phyloP scores from a whole-genome alignment of 768 basidiomycete species.

The Candolleomyces efflorescens region DNA sequence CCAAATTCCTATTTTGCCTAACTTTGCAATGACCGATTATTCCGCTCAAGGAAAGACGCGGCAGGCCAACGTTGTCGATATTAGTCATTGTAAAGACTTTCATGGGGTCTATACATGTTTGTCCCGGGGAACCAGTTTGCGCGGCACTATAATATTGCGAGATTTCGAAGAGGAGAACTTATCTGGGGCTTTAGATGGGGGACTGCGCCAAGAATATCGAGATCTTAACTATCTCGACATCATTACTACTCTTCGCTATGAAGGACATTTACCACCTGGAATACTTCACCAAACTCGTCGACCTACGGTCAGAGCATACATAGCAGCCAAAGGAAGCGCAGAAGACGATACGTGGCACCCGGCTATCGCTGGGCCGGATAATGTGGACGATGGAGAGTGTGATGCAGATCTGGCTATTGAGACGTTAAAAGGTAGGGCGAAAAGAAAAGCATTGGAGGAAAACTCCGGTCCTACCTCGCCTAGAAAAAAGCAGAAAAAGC shows the following conservation, averaged over 20 bases:
- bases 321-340: too few relatives aligned
- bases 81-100: background rate
- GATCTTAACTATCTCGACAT: background rate
- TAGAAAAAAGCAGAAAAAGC: too few relatives aligned
- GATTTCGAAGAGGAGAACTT: background rate
- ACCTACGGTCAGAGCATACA: background rate
- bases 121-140: background rate
- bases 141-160: background rate
- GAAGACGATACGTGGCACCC: too few relatives aligned
- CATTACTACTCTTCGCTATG: background rate
- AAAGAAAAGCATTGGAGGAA: too few relatives aligned
- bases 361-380: too few relatives aligned
- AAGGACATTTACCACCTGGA: background rate
- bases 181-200: background rate
- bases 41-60: too few relatives aligned
- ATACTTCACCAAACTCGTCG: background rate
- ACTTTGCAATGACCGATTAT: too few relatives aligned
- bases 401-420: too few relatives aligned
- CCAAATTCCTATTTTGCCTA: too few relatives aligned
- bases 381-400: too few relatives aligned
- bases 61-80: background rate
- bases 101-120: background rate
- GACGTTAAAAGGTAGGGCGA: too few relatives aligned
- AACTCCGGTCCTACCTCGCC: too few relatives aligned
- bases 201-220: background rate